Conservation (phyloP, 2,329 filamentous ascomycete genomes). For the Claviceps spartinae region DNA sequence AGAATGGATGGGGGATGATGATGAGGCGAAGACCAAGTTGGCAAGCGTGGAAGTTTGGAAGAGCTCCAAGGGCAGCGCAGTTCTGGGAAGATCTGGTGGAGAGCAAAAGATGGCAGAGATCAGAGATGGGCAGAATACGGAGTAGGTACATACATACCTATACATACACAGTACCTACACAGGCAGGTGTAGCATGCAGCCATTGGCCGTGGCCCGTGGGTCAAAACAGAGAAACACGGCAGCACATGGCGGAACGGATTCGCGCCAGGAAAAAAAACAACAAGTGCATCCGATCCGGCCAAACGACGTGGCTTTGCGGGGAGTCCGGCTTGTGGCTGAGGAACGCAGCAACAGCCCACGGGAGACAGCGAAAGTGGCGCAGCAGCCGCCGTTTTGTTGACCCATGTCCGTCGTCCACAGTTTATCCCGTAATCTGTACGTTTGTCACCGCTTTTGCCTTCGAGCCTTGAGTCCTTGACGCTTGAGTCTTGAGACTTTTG, state of each 20-base stretch:
- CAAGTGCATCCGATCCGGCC: neutral
- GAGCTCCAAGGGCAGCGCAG: constrained; percentile 4
- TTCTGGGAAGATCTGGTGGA: constrained; percentile 6
- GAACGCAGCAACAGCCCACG: no score
- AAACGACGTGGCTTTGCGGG: no score
- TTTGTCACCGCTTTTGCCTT: no score
- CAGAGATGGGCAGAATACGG: neutral
- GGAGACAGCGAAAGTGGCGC: no score
- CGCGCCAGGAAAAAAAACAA: neutral
- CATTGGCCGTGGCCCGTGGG: constrained; percentile 17
- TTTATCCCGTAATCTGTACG: no score
- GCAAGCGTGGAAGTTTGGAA: neutral
- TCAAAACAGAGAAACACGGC: constrained; percentile 12
- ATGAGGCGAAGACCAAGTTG: neutral
- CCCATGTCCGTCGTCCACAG: no score
- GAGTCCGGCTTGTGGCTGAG: no score
- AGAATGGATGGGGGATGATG: neutral
- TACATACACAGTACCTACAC: no score
- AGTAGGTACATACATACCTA: neutral
- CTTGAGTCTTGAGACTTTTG: no score
- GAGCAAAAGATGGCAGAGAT: constrained; percentile 6
- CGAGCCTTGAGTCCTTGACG: no score
- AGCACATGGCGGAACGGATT: constrained; percentile 6
- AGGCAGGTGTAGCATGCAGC: constrained; percentile 8
- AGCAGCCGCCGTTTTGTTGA: no score